Conservation (phyloP, 306 rosid species). For the Lupinus albus region DNA sequence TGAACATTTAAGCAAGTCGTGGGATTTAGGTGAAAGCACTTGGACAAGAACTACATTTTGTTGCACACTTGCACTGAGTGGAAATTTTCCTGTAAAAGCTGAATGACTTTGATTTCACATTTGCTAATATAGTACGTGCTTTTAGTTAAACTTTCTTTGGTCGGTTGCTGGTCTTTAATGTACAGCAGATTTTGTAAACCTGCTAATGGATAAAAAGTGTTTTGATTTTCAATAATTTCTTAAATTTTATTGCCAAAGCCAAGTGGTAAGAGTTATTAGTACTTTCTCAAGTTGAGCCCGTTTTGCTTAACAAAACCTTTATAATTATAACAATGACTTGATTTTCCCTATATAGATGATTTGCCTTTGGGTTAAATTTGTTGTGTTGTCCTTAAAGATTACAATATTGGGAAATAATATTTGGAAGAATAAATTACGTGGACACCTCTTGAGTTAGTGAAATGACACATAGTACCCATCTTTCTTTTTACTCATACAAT, state of each 20-base stretch:
- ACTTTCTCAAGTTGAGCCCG: slow-evolving; percentile 6
- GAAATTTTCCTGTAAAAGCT: slow-evolving; percentile 14
- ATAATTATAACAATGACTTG: neutral
- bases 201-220: neutral
- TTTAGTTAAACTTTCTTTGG: slow-evolving; percentile 23
- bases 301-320: neutral
- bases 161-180: slow-evolving; percentile 7
- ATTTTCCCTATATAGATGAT: neutral
- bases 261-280: neutral
- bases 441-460: too few species aligned
- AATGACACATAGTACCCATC: too few species aligned
- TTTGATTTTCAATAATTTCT: too few species aligned
- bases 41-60: slow-evolving; percentile 15
- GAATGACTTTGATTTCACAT: slow-evolving; percentile 28
- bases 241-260: too few species aligned
- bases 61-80: neutral
- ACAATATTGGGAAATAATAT: neutral
- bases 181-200: slow-evolving; percentile 8
- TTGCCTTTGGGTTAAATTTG: neutral
- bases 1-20: slow-evolving; percentile 21
- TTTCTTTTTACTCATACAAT: too few species aligned
- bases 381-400: neutral
- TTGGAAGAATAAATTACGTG: too few species aligned
- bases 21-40: slow-evolving; percentile 7
- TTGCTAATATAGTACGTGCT: slow-evolving; percentile 14